Percentiles rank a stretch among this genome's conserved stretches.
Conservation (phyloP, 2,329 filamentous ascomycete genomes). For the Nemania sp. region DNA sequence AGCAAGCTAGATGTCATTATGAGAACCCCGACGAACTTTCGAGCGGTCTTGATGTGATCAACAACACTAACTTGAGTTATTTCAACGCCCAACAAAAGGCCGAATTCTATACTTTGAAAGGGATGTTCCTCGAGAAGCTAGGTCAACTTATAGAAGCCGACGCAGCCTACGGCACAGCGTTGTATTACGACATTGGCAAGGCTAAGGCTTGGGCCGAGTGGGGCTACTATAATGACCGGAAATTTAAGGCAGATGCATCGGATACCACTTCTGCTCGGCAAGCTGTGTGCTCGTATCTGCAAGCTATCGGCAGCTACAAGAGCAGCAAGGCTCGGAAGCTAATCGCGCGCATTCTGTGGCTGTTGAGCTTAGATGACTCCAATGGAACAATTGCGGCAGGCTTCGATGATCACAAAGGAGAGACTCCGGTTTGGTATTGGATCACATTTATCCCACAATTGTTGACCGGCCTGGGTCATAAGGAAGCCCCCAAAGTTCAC, state of each 20-base stretch:
- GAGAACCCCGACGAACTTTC: slow-evolving; percentile 92
- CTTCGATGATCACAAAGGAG: slow-evolving; percentile 96
- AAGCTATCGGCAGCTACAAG: slow-evolving; percentile 95
- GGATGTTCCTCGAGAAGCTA: slow-evolving; percentile 97
- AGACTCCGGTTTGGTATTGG: slow-evolving; percentile 99
- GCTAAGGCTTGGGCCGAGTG: slow-evolving; percentile 99
- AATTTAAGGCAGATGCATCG: slow-evolving; percentile 87
- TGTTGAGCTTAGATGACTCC: slow-evolving; percentile 89
- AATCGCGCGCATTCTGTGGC: slow-evolving; percentile 90
- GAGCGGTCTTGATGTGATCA: slow-evolving; percentile 95
- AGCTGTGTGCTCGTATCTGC: slow-evolving; percentile 92
- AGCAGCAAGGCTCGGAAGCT: slow-evolving; percentile 94
- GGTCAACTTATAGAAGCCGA: slow-evolving; percentile 89
- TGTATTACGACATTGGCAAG: slow-evolving; percentile 94
- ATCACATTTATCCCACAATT: slow-evolving; percentile 98
- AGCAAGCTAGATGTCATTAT: slow-evolving; percentile 98
- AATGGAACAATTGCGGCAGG: slow-evolving; percentile 81
- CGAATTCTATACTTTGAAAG: slow-evolving; percentile 98
- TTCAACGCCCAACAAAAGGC: slow-evolving; percentile 96
- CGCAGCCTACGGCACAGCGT: slow-evolving; percentile 87
- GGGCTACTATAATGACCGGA: slow-evolving; percentile 96
- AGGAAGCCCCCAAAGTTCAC: slow-evolving; percentile 86
- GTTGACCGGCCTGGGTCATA: slow-evolving; percentile 85
- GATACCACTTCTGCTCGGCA: slow-evolving; percentile 85
- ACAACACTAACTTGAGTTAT: slow-evolving; percentile 99